Evolutionary conservation across 805 yeast genomes (phyloP).

Genomic region (Pichia deserticola): DNA sequence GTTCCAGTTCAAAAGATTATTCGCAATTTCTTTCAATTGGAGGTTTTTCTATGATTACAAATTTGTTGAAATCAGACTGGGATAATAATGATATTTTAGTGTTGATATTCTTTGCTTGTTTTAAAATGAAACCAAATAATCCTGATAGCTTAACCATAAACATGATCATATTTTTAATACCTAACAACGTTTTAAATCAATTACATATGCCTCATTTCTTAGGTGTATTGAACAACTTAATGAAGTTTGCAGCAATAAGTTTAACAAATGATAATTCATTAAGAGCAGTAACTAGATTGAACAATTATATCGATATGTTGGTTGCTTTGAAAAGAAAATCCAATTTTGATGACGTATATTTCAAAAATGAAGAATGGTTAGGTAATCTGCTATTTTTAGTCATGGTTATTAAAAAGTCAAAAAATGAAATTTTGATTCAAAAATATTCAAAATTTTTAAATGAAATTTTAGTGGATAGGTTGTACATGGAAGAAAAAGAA

Average conservation of each 20-base stretch:
- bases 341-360: background rate
- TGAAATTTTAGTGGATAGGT: constrained; percentile 10
- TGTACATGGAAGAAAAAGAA: constrained; percentile 4
- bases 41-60: constrained; percentile 44
- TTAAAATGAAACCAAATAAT: constrained; percentile 31
- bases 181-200: background rate
- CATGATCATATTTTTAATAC: background rate
- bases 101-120: constrained; percentile 36
- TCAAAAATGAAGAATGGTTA: constrained; percentile 3
- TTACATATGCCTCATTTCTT: constrained; percentile 34
- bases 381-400: constrained; percentile 3
- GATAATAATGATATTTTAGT: constrained; percentile 36
- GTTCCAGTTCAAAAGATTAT: constrained; percentile 40
- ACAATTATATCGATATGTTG: background rate
- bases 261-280: background rate
- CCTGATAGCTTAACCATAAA: background rate
- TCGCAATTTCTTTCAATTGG: constrained; percentile 43
- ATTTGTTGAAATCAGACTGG: constrained; percentile 42
- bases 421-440: background rate
- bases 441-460: constrained; percentile 1
- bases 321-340: background rate
- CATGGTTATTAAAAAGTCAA: background rate
- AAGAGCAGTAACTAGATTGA: background rate
- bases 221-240: constrained; percentile 13
- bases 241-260: constrained; percentile 8